These are phyloP conservation scores for Pythium coloratum DNA, from an alignment of 352 stramenopile genomes.

Conservation along the genomic window DNA sequence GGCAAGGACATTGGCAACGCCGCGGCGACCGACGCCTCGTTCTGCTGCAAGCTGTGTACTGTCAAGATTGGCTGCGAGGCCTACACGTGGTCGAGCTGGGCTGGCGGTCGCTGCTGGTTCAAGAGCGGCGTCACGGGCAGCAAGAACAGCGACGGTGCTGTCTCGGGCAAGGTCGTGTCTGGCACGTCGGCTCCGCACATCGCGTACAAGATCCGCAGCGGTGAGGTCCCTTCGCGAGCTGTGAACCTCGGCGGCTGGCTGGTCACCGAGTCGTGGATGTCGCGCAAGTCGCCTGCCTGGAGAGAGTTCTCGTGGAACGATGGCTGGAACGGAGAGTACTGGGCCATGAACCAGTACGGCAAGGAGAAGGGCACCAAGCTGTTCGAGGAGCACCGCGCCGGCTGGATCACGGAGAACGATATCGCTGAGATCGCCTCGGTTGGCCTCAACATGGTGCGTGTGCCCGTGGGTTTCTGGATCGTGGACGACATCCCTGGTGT, in stretches of 20 bases:
- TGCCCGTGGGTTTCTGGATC: conserved; percentile 64
- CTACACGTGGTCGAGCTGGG: neutral
- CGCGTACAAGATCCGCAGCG: conserved; percentile 26
- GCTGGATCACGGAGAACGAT: conserved; percentile 41
- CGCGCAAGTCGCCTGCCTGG: conserved; percentile 53
- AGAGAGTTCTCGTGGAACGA: conserved; percentile 44
- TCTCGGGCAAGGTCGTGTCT: neutral
- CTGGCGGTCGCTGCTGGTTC: neutral
- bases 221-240: conserved; percentile 27
- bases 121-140: neutral
- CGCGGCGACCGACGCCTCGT: neutral
- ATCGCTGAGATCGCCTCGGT: conserved; percentile 23
- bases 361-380: neutral
- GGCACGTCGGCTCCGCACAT: conserved; percentile 11
- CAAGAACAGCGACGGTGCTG: neutral
- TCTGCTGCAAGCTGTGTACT: neutral
- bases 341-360: neutral
- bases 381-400: neutral
- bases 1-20: conserved; percentile 28
- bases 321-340: conserved; percentile 22
- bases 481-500: conserved; percentile 21
- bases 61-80: neutral
- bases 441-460: conserved; percentile 35
- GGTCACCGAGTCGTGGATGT: conserved; percentile 52
- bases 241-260: conserved; percentile 61